Conservation (phyloP, 2,329 filamentous ascomycete species). For the Pyricularia sp. region DNA sequence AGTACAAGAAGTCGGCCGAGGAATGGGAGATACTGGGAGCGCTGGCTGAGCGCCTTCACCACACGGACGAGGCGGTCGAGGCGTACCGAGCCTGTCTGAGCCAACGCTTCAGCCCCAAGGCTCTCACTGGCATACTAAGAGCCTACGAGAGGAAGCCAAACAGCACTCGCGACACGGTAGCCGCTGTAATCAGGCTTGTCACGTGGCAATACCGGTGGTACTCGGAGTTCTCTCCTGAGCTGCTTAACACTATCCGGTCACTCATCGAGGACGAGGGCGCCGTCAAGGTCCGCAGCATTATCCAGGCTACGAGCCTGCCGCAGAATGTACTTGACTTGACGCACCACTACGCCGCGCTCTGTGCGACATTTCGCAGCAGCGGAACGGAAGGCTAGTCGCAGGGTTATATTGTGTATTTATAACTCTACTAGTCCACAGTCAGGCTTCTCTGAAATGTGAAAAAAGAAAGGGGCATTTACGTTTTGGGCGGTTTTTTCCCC, state of each 20-base stretch:
- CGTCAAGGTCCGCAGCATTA: slow-evolving; percentile 92
- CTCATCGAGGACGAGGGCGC: slow-evolving; percentile 96
- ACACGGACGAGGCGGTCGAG: slow-evolving; percentile 81
- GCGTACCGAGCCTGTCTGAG: slow-evolving; percentile 81
- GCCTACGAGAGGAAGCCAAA: slow-evolving; percentile 57
- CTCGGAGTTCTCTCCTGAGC: slow-evolving; percentile 90
- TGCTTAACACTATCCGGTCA: slow-evolving; percentile 77
- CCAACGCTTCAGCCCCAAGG: slow-evolving; percentile 86
- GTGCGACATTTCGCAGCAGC: slow-evolving; percentile 87
- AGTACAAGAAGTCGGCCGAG: slow-evolving; percentile 92
- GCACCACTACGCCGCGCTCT: slow-evolving; percentile 89
- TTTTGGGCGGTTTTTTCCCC: not conserved
- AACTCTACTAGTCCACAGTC: not conserved
- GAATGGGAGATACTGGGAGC: slow-evolving; percentile 98
- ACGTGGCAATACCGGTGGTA: slow-evolving; percentile 99
- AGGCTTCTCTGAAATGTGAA: not conserved
- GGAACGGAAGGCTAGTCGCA: slow-evolving; percentile 65
- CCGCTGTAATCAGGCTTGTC: slow-evolving; percentile 77
- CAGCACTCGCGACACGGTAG: slow-evolving; percentile 69
- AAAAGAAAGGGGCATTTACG: not conserved
- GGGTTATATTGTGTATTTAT: not conserved
- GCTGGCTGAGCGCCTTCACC: slow-evolving; percentile 83
- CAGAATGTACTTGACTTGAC: slow-evolving; percentile 89
- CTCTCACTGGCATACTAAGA: slow-evolving; percentile 71
- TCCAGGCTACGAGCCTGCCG: slow-evolving; percentile 87